A percentile compares a stretch with the other conserved stretches of the same genome.
Conservation (phyloP, 805 yeast genomes). For the Ogataea chonburiensis region DNA sequence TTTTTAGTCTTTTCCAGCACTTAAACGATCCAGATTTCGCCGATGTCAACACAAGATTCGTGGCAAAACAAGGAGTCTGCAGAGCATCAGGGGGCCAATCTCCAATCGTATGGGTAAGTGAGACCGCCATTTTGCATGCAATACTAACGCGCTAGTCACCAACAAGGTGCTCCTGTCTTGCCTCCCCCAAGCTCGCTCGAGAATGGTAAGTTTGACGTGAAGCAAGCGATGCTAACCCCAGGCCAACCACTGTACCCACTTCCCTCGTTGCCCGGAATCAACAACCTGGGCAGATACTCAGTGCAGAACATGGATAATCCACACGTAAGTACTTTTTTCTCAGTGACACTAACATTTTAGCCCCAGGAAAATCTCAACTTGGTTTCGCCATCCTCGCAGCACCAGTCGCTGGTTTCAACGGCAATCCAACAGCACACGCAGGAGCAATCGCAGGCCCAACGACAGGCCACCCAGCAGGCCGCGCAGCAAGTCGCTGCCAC, state of each 20-base stretch:
- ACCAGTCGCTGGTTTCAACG: conserved; percentile 14
- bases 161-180: conserved; percentile 50
- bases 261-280: conserved; percentile 53
- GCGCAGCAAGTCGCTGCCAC: conserved; percentile 27
- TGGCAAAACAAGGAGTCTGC: conserved; percentile 15
- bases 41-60: conserved; percentile 17
- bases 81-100: conserved; percentile 12
- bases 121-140: too few relatives aligned
- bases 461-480: conserved; percentile 25
- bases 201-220: conserved; percentile 38
- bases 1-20: conserved; percentile 3
- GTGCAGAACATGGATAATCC: conserved; percentile 46
- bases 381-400: conserved; percentile 22
- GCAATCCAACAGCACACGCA: conserved; percentile 29
- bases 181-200: conserved; percentile 57
- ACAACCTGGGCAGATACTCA: conserved; percentile 45
- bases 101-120: conserved; percentile 16
- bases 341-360: conserved; percentile 19
- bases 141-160: conserved; percentile 43
- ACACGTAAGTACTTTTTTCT: conserved; percentile 29
- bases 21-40: conserved; percentile 1
- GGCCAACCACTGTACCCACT: conserved; percentile 49
- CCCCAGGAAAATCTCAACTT: conserved; percentile 30
- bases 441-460: conserved; percentile 11
- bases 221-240: conserved; percentile 23